Evolutionary conservation across 352 stramenopile genomes (phyloP).

Genomic region (Phytopythium aichiense): DNA sequence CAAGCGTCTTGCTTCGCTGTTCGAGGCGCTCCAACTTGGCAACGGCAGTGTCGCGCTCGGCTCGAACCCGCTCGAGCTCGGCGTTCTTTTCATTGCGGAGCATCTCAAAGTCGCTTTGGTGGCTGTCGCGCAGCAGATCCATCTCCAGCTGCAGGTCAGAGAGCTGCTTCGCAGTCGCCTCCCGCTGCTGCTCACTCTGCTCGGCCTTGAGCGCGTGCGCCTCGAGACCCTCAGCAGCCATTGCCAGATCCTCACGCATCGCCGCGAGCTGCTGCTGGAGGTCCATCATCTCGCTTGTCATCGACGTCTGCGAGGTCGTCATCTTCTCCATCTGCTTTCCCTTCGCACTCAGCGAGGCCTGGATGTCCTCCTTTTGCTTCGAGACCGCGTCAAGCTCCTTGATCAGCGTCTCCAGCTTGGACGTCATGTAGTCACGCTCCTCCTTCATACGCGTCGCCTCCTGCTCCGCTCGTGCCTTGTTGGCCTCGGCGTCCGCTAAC

Average conservation of each 20-base stretch:
- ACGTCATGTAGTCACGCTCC: constrained; percentile 64
- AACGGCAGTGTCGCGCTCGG: constrained; percentile 25
- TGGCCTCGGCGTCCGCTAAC: constrained; percentile 15
- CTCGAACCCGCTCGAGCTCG: constrained; percentile 42
- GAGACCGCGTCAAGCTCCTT: constrained; percentile 45
- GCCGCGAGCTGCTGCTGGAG: constrained; percentile 52
- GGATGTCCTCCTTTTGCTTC: constrained; percentile 35
- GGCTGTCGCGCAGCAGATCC: constrained; percentile 48
- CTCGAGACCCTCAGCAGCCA: constrained; percentile 64
- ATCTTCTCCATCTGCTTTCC: constrained; percentile 73
- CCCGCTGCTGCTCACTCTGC: constrained; percentile 41
- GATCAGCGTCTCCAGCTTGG: constrained; percentile 63
- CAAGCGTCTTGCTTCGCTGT: constrained; percentile 15
- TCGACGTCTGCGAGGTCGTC: constrained; percentile 44
- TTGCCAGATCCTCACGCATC: constrained; percentile 63
- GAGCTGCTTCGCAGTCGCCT: constrained; percentile 51
- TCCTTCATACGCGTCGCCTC: constrained; percentile 33
- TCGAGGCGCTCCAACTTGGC: constrained; percentile 16
- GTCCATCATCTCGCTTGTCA: constrained; percentile 58
- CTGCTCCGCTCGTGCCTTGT: constrained; percentile 12
- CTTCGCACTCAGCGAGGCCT: constrained; percentile 45
- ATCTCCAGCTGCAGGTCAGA: constrained; percentile 42
- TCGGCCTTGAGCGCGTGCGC: constrained; percentile 57
- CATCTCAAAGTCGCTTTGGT: constrained; percentile 59
- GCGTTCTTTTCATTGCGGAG: constrained; percentile 55